Evolutionary conservation across 73 alveolate genomes (phyloP), one percentile per base, ranked within the genome.

Genomic region (Urostyla sp.): DNA sequence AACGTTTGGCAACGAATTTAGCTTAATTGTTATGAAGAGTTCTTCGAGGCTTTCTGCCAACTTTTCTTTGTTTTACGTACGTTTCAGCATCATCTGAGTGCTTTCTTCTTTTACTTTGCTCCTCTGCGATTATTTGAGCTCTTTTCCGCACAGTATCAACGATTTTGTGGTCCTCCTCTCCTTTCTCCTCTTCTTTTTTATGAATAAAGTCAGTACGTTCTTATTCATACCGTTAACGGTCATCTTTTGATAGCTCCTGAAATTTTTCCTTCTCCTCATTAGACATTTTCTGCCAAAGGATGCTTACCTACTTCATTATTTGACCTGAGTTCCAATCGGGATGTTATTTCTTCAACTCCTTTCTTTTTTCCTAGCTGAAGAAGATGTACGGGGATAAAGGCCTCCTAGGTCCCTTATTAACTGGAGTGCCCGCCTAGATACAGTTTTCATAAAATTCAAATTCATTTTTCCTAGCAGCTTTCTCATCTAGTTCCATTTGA

Each of bases 351-450:
- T 63, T 63, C 32, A 63, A 46, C 79, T 63, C 79, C 30, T 63
- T 63, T 6, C 79, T 18, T 32, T 63, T 63, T 40, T 63, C 79
- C 79, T 63, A 43, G 27, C 79, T 63, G 60, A 63, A 63, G 60
- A 63, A 63, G 2, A 63, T 63, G 27, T 63, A 63, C 7, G 79
- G 79, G 21, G 79, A 63, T 27, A 63, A 34, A 1, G 79, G 79
- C 44, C 53, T 63, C 60, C 53, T 63, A 13, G 79, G 79, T 63
- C 79, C 79, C 45, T 63, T 63, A 38, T 63, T 63, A 40, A 63
- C 53, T 38, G 15, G 26, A 48, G 20, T 63, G 30, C 37, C 44
- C 28, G 20, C 27, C 51, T 40, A 40, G 10, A 40, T 10, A 15
- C 15, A 11, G 20, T 40, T 40, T 40, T 40, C 51, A 40, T 40